Conservation (phyloP, 495 filamentous ascomycete genomes). For the Trichocladium uniseriatum region DNA sequence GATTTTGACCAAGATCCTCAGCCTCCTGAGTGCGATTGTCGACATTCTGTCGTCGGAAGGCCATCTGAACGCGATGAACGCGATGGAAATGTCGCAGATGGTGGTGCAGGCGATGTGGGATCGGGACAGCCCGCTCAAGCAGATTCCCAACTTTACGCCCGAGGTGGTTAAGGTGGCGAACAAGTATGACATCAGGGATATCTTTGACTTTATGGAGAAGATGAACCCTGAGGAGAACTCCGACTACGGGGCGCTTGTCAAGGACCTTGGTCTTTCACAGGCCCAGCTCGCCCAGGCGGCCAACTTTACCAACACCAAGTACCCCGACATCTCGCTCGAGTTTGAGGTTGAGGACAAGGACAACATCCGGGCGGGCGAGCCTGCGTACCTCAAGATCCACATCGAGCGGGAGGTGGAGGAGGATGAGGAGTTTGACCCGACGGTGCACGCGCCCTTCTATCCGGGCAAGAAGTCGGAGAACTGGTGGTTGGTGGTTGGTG, state of each 20-base stretch:
- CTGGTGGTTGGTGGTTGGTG: constrained; percentile 92
- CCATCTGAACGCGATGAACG: constrained; percentile 91
- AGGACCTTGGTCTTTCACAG: constrained; percentile 68
- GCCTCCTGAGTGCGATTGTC: constrained; percentile 81
- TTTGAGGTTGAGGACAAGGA: constrained; percentile 79
- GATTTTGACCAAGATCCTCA: constrained; percentile 75
- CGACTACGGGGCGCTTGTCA: constrained; percentile 63
- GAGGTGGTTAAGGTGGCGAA: constrained; percentile 77
- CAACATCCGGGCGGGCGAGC: constrained; percentile 65
- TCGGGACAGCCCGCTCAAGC: constrained; percentile 89
- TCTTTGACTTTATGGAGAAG: constrained; percentile 96
- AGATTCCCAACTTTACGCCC: constrained; percentile 89
- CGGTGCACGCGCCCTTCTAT: constrained; percentile 94
- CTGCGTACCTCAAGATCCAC: constrained; percentile 75
- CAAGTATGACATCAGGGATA: constrained; percentile 72
- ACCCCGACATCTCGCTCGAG: constrained; percentile 85
- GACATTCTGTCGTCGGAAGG: constrained; percentile 95
- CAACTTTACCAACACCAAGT: constrained; percentile 91
- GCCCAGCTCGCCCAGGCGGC: constrained; percentile 81
- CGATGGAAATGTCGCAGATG: constrained; percentile 99
- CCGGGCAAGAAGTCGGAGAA: constrained; percentile 91
- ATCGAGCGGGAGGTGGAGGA: constrained; percentile 80
- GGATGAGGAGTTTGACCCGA: constrained; percentile 63
- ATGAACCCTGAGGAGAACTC: constrained; percentile 92
- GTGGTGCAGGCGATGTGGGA: constrained; percentile 99